Conservation (phyloP, 2,329 filamentous ascomycete genomes). For the Chrysosporium queenslandicum region DNA sequence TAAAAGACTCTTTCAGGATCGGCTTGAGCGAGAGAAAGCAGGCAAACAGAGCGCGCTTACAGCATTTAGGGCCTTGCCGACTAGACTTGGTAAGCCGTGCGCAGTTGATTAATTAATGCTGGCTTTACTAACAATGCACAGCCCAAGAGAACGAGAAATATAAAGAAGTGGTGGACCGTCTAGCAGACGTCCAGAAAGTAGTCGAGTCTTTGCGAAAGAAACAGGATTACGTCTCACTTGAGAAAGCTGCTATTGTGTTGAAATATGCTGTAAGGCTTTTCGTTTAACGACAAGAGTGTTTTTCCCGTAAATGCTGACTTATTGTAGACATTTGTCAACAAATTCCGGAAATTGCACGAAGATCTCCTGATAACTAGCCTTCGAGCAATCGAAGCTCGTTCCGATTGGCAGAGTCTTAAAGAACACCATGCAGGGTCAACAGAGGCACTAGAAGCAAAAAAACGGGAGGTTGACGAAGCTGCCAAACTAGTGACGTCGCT, state of each 20-base stretch:
- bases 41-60: constrained; percentile 56
- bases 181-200: constrained; percentile 37
- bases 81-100: constrained; percentile 54
- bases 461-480: constrained; percentile 25
- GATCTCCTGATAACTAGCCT: constrained; percentile 60
- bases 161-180: constrained; percentile 32
- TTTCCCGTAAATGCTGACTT: not conserved
- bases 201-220: constrained; percentile 45
- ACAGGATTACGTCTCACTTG: constrained; percentile 46
- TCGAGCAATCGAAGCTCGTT: constrained; percentile 66
- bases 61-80: constrained; percentile 56
- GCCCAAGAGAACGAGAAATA: constrained; percentile 39
- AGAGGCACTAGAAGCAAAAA: constrained; percentile 30
- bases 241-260: constrained; percentile 48
- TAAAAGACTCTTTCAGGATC: no score
- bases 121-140: constrained; percentile 26
- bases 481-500: constrained; percentile 11
- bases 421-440: constrained; percentile 54
- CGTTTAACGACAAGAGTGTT: not conserved
- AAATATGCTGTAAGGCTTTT: constrained; percentile 45
- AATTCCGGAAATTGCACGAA: constrained; percentile 52
- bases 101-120: constrained; percentile 13
- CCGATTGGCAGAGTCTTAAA: constrained; percentile 62
- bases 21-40: constrained; percentile 50
- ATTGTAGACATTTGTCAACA: constrained; percentile 49